Conservation (phyloP, 768 basidiomycete species). For the Lentinula guzmanii region DNA sequence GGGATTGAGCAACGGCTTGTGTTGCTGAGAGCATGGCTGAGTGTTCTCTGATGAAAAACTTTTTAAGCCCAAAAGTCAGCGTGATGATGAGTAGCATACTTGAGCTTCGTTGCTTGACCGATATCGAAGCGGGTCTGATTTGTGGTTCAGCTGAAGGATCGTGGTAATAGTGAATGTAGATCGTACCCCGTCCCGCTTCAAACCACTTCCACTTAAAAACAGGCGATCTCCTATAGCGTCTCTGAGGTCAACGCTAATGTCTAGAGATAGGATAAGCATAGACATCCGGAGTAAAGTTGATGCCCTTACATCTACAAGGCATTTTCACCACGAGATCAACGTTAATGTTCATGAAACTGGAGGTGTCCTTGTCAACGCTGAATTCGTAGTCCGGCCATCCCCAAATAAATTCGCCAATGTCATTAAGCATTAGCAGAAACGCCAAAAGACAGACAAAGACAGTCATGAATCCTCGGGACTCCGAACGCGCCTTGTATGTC, state of each 20-base stretch:
- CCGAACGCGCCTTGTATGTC: constrained; percentile 74
- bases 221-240: constrained; percentile 93
- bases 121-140: constrained; percentile 71
- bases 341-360: constrained; percentile 74
- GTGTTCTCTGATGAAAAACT: constrained; percentile 43
- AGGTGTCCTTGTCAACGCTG: constrained; percentile 64
- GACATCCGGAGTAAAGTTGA: constrained; percentile 9
- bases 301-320: constrained; percentile 78
- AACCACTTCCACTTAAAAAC: constrained; percentile 65
- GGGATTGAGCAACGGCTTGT: constrained; percentile 67
- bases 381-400: constrained; percentile 92
- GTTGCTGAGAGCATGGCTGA: constrained; percentile 58
- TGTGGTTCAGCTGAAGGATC: neutral
- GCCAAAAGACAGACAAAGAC: constrained; percentile 62
- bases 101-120: constrained; percentile 70
- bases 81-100: constrained; percentile 28
- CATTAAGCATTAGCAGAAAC: constrained; percentile 76
- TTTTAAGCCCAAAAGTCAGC: neutral
- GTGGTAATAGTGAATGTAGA: neutral
- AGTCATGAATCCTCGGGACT: constrained; percentile 78
- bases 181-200: constrained; percentile 80
- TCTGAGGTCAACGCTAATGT: constrained; percentile 80
- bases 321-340: constrained; percentile 91
- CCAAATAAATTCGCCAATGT: constrained; percentile 87
- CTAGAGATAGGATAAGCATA: constrained; percentile 31